phyloP scores from a whole-genome alignment of 2,329 filamentous ascomycete species.

The Alternaria postmessia region DNA sequence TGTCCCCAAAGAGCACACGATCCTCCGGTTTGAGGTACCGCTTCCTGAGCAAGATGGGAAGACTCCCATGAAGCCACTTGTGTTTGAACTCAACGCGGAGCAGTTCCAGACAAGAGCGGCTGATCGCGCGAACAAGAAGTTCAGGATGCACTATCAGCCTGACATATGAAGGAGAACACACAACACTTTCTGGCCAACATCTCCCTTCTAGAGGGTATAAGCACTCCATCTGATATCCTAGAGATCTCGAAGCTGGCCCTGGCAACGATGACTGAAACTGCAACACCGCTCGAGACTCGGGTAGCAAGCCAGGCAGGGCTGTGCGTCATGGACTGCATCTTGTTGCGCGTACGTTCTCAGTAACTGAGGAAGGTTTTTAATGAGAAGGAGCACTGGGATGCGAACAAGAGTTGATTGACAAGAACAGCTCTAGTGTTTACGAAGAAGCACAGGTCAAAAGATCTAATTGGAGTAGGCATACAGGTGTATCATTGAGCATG shows the following conservation, averaged over 20 bases:
- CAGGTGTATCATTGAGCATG: constrained; percentile 9
- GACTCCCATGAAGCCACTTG: constrained; percentile 59
- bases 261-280: neutral
- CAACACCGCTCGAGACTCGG: neutral
- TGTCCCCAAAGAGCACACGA: constrained; percentile 88
- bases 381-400: neutral
- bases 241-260: neutral
- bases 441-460: neutral
- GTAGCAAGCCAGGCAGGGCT: too few species aligned
- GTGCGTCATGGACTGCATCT: neutral
- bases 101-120: constrained; percentile 84
- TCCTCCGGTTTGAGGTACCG: constrained; percentile 80
- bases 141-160: constrained; percentile 81
- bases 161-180: constrained; percentile 66
- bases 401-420: neutral
- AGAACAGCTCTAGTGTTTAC: neutral
- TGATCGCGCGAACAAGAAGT: constrained; percentile 89
- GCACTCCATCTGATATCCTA: neutral
- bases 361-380: neutral
- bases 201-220: neutral
- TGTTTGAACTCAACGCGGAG: constrained; percentile 86
- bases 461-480: neutral
- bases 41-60: constrained; percentile 41
- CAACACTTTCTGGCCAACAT: neutral
- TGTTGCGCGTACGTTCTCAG: neutral